phyloP scores from a whole-genome alignment of 257 asterid genomes.

The Fraxinus pennsylvanica region DNA sequence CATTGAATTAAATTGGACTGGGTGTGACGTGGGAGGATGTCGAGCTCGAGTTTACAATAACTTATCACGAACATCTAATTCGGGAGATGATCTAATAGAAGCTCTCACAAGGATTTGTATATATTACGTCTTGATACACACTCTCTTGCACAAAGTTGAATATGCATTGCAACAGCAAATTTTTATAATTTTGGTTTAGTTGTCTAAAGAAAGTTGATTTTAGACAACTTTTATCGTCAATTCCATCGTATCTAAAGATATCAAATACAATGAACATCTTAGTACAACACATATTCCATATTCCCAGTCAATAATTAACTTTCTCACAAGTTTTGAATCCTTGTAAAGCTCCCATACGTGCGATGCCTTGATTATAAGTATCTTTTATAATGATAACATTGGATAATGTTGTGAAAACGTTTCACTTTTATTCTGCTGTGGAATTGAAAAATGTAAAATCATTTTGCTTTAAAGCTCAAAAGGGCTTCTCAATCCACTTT shows the following conservation, averaged over 20 bases:
- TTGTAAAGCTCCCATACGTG: neutral
- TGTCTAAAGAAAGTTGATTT: neutral
- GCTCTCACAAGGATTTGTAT: neutral
- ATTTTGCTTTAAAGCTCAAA: slow-evolving; percentile 44
- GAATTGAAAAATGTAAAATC: slow-evolving; percentile 45
- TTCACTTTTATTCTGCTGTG: slow-evolving; percentile 40
- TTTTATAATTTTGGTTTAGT: neutral
- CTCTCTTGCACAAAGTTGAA: neutral
- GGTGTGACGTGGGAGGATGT: too few relatives aligned
- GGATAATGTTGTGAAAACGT: slow-evolving; percentile 33
- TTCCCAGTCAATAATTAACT: neutral
- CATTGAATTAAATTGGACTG: too few relatives aligned
- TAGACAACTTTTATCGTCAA: neutral
- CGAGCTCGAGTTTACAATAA: too few relatives aligned
- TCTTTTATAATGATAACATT: slow-evolving; percentile 35
- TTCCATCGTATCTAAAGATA: neutral
- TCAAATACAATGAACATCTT: neutral
- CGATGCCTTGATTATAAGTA: neutral
- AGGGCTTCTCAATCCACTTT: slow-evolving; percentile 48
- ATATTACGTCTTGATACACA: neutral
- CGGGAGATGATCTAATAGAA: too few relatives aligned
- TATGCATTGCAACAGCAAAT: neutral
- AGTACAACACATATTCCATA: neutral
- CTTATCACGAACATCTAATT: too few relatives aligned
- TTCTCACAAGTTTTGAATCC: neutral